phyloP scores from a whole-genome alignment of 768 basidiomycete species.

The Daedaleopsis nitida region DNA sequence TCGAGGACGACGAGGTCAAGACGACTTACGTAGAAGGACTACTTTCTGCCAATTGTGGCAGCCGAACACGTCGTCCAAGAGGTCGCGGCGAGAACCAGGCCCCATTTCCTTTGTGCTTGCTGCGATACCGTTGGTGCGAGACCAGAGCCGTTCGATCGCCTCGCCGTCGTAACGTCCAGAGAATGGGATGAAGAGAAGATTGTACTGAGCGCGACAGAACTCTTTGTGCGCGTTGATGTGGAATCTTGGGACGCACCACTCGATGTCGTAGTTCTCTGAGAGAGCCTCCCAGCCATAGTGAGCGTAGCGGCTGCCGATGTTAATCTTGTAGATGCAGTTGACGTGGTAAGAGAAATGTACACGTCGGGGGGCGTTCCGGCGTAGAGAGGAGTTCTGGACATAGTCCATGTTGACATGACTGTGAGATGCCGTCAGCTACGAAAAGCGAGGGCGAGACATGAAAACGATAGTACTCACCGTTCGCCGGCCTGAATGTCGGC shows the following conservation, averaged over 20 bases:
- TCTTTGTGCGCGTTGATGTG: conserved; percentile 39
- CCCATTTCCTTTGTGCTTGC: conserved; percentile 41
- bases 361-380: neutral
- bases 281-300: neutral
- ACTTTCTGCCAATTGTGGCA: conserved; percentile 41
- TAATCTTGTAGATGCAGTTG: neutral
- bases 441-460: neutral
- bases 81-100: conserved; percentile 32
- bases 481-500: conserved; percentile 32
- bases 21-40: conserved; percentile 26
- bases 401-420: conserved; percentile 30
- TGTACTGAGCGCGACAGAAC: conserved; percentile 32
- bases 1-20: neutral
- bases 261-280: neutral
- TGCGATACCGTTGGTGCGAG: conserved; percentile 33
- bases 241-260: conserved; percentile 37
- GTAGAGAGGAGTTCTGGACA: conserved; percentile 13
- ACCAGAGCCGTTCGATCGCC: conserved; percentile 41
- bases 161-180: conserved; percentile 38
- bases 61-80: conserved; percentile 39
- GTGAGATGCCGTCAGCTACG: neutral
- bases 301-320: neutral
- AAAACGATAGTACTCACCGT: conserved; percentile 16
- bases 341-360: conserved; percentile 25
- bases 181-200: conserved; percentile 32